These are phyloP conservation scores for Colletotrichum godetiae DNA, from an alignment of 2,329 filamentous ascomycete genomes.

Conservation along the genomic window DNA sequence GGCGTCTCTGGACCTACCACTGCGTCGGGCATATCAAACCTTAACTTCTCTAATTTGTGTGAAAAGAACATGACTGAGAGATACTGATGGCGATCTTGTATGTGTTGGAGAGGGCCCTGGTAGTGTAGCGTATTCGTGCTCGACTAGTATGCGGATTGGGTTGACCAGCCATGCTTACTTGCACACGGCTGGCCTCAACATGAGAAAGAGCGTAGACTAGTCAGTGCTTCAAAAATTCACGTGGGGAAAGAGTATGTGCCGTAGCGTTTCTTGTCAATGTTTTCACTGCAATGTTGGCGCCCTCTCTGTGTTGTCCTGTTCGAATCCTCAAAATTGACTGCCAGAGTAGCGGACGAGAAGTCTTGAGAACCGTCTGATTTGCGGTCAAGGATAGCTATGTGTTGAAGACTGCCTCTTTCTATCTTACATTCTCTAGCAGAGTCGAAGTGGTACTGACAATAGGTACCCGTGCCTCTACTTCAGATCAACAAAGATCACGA, in stretches of 20 bases:
- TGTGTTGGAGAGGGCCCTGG: no score
- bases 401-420: neutral
- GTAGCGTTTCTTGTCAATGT: neutral
- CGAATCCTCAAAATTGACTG: neutral
- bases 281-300: neutral
- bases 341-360: no score
- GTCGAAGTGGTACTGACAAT: no score
- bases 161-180: neutral
- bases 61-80: neutral
- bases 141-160: neutral
- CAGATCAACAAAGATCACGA: neutral
- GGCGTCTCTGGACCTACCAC: neutral
- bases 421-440: neutral
- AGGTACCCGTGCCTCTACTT: neutral
- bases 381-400: neutral
- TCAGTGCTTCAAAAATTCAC: neutral
- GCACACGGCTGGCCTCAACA: neutral
- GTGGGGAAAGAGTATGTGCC: neutral
- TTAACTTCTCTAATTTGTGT: neutral
- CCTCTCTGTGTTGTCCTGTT: neutral
- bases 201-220: neutral
- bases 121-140: neutral
- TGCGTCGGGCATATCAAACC: neutral
- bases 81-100: neutral
- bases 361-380: neutral